Percentiles rank a stretch among this genome's conserved stretches.
Evolutionary conservation across 495 filamentous ascomycete species (phyloP).

Genomic region (Neurospora tetraspora): DNA sequence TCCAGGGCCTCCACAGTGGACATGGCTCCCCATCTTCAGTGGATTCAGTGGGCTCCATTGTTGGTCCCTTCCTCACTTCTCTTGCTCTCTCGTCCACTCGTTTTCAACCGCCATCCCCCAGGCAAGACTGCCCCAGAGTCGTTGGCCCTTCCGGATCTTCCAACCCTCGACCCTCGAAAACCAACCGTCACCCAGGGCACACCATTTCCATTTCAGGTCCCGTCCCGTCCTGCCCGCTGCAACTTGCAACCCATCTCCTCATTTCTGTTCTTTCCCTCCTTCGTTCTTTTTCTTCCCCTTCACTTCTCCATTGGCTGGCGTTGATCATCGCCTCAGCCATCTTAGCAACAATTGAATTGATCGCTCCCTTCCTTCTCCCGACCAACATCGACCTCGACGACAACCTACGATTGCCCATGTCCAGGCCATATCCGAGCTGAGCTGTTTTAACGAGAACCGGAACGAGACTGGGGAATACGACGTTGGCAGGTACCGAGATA

Average conservation of each 20-base stretch:
- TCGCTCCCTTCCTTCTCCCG: constrained; percentile 6
- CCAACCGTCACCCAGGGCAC: neutral
- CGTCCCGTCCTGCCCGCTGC: neutral
- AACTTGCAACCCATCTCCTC: constrained; percentile 7
- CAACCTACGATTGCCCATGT: neutral
- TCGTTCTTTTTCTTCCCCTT: constrained; percentile 12
- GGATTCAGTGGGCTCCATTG: neutral
- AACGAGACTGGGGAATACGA: neutral
- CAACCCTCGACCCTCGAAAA: neutral
- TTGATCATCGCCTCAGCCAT: constrained; percentile 1
- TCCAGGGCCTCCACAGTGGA: neutral
- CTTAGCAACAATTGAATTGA: constrained; percentile 3
- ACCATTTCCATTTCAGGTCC: neutral
- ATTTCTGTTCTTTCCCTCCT: constrained; percentile 14
- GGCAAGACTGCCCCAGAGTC: neutral
- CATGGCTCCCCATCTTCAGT: neutral
- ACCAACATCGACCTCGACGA: constrained; percentile 6
- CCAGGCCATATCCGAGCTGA: neutral
- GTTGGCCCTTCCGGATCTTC: neutral
- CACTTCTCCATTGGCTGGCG: constrained; percentile 16
- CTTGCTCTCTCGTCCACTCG: neutral
- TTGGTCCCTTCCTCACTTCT: neutral
- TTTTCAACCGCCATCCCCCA: neutral
- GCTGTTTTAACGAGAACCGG: neutral
- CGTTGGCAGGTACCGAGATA: neutral